Base-by-base conservation (phyloP, 192 early-diverging fungal genomes). In the Backusella australiensis region DNA sequence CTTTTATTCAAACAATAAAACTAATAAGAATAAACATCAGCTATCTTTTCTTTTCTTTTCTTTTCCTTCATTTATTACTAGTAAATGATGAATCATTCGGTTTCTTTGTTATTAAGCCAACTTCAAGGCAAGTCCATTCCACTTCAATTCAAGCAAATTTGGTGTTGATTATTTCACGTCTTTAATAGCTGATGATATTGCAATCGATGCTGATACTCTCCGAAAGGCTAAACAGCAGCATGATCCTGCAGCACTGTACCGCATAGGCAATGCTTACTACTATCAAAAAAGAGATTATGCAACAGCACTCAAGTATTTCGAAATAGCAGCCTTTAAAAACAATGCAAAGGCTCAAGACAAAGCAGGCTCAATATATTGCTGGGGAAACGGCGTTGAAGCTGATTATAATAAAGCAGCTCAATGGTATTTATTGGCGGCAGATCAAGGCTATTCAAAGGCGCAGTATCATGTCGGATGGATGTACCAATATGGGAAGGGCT, bases 371-470 rank as follows among this genome's bases (percentile, higher is more conserved):
- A 63, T 63, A 3, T 63, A 63, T 63, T 63, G 56, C 12, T 63
- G 56, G 56, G 56, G 56, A 26, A 63, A 63, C 12, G 56, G 56
- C 12, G 56, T 63, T 63, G 56, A 19, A 63, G 56, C 26, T 3
- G 11, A 26, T 14, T 63, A 63, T 63, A 12, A 26, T 8, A 63
- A 29, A 8, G 56, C 56, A 63, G 8, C 15, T 5, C 56, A 63
- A 14, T 63, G 56, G 56, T 63, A 63, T 29, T 29, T 14, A 23
- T 9, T 63, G 4, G 21, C 56, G 2, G 56, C 56, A 12, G 56
- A 63, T 1, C 56, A 63, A 63, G 56, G 56, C 15, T 52, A 77
- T 19, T 34, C 52, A 42, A 69, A 77, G 26, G 75, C 75, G 9
- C 36, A 63, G 38, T 53, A 71, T 23, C 42, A 71, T 6, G 6